These are phyloP conservation scores for Aspergillus baeticus DNA, from an alignment of 495 filamentous ascomycete species.

Conservation along the genomic window DNA sequence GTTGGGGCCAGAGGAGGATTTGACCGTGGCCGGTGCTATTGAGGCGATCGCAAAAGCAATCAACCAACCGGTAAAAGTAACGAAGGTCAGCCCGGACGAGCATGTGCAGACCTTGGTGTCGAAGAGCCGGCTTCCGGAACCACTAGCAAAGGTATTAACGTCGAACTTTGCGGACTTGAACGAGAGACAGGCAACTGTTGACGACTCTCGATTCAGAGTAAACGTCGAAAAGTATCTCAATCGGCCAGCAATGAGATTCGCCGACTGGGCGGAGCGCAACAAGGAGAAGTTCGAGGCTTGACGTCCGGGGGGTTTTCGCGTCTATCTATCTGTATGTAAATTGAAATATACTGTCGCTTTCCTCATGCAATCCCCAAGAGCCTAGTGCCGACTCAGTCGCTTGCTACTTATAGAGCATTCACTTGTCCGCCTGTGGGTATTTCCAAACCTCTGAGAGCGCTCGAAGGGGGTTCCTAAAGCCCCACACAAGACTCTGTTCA, in stretches of 20 bases:
- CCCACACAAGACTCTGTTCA: too few relatives aligned
- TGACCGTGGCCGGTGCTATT: slow-evolving; percentile 16
- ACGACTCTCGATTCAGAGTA: background rate
- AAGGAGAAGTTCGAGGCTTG: slow-evolving; percentile 16
- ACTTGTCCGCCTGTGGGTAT: too few relatives aligned
- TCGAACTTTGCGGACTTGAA: background rate
- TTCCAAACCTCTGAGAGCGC: too few relatives aligned
- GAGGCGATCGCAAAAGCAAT: slow-evolving; percentile 17
- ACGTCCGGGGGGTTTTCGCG: background rate
- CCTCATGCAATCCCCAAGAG: too few relatives aligned
- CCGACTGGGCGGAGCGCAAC: slow-evolving; percentile 28
- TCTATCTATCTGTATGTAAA: background rate
- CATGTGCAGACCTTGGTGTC: slow-evolving; percentile 9
- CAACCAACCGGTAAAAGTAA: slow-evolving; percentile 24
- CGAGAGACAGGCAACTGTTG: background rate
- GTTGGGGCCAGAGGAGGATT: slow-evolving; percentile 21
- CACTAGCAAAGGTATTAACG: slow-evolving; percentile 13
- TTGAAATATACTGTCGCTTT: background rate
- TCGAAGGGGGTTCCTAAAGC: too few relatives aligned
- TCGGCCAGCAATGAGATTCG: slow-evolving; percentile 20
- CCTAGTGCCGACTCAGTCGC: too few relatives aligned
- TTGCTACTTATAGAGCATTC: too few relatives aligned
- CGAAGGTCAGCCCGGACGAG: slow-evolving; percentile 17
- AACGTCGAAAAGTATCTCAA: slow-evolving; percentile 27
- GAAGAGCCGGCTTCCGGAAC: slow-evolving; percentile 14